These are phyloP conservation scores for Echinosophora koreensis DNA, from an alignment of 306 rosid genomes.

Conservation along the genomic window DNA sequence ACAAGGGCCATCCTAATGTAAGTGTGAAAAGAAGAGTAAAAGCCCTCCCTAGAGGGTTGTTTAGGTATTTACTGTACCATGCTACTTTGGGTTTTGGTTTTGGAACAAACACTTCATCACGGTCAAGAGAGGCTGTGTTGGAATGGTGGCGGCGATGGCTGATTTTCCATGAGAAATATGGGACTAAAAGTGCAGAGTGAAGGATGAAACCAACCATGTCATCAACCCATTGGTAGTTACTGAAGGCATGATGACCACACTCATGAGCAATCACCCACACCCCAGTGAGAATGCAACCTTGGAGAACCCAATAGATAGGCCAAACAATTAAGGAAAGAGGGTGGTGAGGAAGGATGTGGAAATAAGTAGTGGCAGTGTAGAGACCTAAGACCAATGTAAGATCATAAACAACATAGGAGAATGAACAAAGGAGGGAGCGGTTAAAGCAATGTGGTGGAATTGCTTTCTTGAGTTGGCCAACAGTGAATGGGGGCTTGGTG, in stretches of 20 bases:
- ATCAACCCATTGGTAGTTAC: constrained; percentile 69
- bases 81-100: constrained; percentile 54
- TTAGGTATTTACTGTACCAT: constrained; percentile 61
- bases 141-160: constrained; percentile 85
- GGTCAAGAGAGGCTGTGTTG: constrained; percentile 73
- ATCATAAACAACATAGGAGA: constrained; percentile 62
- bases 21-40: constrained; percentile 53
- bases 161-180: constrained; percentile 80
- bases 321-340: constrained; percentile 61
- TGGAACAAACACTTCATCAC: constrained; percentile 82
- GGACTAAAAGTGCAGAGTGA: constrained; percentile 68
- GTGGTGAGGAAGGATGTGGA: constrained; percentile 61
- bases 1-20: constrained; percentile 79
- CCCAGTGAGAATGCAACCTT: constrained; percentile 72
- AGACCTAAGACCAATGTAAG: constrained; percentile 45
- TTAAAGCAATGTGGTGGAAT: constrained; percentile 77
- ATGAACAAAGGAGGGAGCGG: constrained; percentile 68
- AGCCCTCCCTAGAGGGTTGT: constrained; percentile 65
- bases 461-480: constrained; percentile 71
- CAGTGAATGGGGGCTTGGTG: constrained; percentile 69
- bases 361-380: constrained; percentile 55
- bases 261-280: constrained; percentile 88
- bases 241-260: constrained; percentile 88
- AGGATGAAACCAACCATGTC: constrained; percentile 67
- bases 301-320: constrained; percentile 72